Conservation (phyloP, 805 yeast species). For the Yueomyces sp. region DNA sequence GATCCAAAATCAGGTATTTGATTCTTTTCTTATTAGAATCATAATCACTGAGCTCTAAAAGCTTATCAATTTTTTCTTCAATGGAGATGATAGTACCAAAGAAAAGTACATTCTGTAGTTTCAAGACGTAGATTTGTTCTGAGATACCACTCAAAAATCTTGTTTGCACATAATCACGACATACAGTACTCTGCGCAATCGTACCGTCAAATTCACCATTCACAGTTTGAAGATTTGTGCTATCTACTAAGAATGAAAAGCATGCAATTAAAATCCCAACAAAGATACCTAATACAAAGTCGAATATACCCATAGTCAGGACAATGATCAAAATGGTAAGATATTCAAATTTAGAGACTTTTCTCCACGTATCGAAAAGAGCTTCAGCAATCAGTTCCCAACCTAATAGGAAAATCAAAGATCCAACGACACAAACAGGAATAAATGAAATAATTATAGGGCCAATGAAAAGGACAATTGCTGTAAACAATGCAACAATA, state of each 20-base stretch:
- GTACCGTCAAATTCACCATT: conserved; percentile 75
- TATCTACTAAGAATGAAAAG: conserved; percentile 86
- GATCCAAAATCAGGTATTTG: conserved; percentile 70
- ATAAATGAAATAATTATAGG: conserved; percentile 88
- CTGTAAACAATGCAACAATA: conserved; percentile 74
- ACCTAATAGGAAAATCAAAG: conserved; percentile 80
- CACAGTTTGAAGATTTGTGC: conserved; percentile 72
- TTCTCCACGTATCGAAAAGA: conserved; percentile 69
- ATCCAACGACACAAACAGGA: conserved; percentile 93
- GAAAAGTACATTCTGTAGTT: conserved; percentile 78
- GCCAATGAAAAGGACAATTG: conserved; percentile 70
- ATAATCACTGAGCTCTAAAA: conserved; percentile 41
- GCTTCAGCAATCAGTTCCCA: conserved; percentile 85
- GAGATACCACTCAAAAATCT: conserved; percentile 78
- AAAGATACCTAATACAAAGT: conserved; percentile 84
- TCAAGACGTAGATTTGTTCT: conserved; percentile 76
- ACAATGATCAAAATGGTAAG: conserved; percentile 74
- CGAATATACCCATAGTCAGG: conserved; percentile 90
- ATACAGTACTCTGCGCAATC: conserved; percentile 82
- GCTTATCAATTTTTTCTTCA: conserved; percentile 55
- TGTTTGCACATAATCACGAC: conserved; percentile 81
- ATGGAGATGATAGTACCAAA: conserved; percentile 93
- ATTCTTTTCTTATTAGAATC: conserved; percentile 39
- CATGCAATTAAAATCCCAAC: conserved; percentile 88
- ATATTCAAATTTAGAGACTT: conserved; percentile 66